A percentile compares a stretch with the other conserved stretches of the same genome.
Conservation (phyloP, 495 filamentous ascomycete genomes). For the Penicillium paxilli region DNA sequence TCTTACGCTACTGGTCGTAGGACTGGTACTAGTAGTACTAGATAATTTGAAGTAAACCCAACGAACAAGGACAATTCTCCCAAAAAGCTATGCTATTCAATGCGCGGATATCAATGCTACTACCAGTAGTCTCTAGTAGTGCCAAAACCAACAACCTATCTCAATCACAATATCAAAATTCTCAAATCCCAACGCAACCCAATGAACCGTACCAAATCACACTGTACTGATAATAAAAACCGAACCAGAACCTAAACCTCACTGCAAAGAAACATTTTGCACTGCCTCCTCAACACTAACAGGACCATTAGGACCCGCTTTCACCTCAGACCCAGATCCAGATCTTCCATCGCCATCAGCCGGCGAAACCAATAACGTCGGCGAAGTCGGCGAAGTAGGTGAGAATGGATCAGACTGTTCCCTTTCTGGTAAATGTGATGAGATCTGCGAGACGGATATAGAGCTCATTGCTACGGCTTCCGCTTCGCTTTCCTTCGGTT, state of each 20-base stretch:
- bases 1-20: too few relatives aligned
- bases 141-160: not conserved
- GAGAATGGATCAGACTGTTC: conserved; percentile 22
- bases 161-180: not conserved
- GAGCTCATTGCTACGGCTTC: conserved; percentile 13
- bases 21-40: too few relatives aligned
- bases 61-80: not conserved
- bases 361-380: conserved; percentile 20
- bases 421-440: not conserved
- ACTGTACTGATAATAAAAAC: too few relatives aligned
- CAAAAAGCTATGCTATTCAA: not conserved
- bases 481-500: conserved; percentile 13
- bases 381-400: conserved; percentile 25
- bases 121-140: too few relatives aligned
- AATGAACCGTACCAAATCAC: not conserved
- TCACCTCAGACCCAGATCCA: not conserved
- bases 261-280: conserved; percentile 38
- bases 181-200: not conserved
- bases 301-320: conserved; percentile 1
- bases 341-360: not conserved
- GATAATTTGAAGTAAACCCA: too few relatives aligned
- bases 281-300: conserved; percentile 42
- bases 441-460: not conserved
- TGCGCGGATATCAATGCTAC: not conserved
- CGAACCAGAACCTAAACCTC: too few relatives aligned